phyloP scores from a whole-genome alignment of 202 grass and related monocot species.

The Elaeis oleifera region DNA sequence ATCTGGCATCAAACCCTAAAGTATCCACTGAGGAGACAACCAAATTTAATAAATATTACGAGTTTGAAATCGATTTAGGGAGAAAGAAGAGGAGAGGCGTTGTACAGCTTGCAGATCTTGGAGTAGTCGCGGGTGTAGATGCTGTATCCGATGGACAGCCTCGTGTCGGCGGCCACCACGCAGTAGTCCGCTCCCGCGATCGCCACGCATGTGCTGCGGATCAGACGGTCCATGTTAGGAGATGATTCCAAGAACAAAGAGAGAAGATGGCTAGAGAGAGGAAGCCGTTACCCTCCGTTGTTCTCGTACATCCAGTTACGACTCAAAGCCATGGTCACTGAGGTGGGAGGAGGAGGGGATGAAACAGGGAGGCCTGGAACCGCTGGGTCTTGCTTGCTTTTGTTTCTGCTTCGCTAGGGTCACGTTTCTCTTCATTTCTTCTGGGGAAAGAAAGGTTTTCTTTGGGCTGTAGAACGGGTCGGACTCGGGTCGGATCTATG shows the following conservation, averaged over 20 bases:
- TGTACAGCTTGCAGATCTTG: conserved; percentile 93
- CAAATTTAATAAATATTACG: too few species aligned
- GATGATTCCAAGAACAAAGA: conserved; percentile 2
- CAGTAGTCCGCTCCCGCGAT: conserved; percentile 90
- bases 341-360: conserved; percentile 24
- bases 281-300: conserved; percentile 66
- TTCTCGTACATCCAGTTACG: conserved; percentile 99
- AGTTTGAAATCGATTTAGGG: background rate
- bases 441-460: too few species aligned
- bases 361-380: conserved; percentile 2
- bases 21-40: too few species aligned
- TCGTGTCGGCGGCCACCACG: conserved; percentile 77
- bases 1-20: too few species aligned
- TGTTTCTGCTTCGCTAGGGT: too few species aligned
- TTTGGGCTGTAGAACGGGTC: too few species aligned
- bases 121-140: conserved; percentile 96
- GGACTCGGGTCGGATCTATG: too few species aligned
- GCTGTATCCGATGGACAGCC: conserved; percentile 81
- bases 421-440: too few species aligned
- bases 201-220: conserved; percentile 82
- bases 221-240: conserved; percentile 2
- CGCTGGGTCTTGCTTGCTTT: background rate
- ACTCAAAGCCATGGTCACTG: conserved; percentile 67
- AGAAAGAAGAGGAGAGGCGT: conserved; percentile 13
- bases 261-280: background rate